Percentiles rank a stretch among this genome's conserved stretches.
Conservation (phyloP, 2,329 filamentous ascomycete genomes). For the Botrytis porri region DNA sequence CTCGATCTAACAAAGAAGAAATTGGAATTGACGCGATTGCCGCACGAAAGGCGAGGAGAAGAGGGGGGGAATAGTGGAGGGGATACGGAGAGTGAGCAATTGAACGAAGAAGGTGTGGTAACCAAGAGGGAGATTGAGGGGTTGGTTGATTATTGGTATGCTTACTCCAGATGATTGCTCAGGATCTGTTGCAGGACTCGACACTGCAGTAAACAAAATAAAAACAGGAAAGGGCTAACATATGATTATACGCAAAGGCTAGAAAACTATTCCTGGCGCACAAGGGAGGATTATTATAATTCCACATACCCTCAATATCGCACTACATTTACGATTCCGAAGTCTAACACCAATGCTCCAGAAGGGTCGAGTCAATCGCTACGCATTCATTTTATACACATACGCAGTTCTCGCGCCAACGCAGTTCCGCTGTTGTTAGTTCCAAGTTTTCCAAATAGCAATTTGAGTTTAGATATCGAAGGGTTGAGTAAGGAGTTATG, state of each 20-base stretch:
- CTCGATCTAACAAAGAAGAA: slow-evolving; percentile 66
- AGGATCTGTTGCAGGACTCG: neutral
- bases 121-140: slow-evolving; percentile 62
- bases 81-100: neutral
- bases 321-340: slow-evolving; percentile 39
- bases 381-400: slow-evolving; percentile 64
- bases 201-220: neutral
- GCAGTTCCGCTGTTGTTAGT: slow-evolving; percentile 63
- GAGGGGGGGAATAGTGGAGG: neutral
- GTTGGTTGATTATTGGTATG: slow-evolving; percentile 62
- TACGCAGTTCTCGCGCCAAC: slow-evolving; percentile 49
- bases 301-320: slow-evolving; percentile 60
- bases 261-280: slow-evolving; percentile 63
- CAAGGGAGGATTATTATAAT: slow-evolving; percentile 58
- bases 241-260: slow-evolving; percentile 46
- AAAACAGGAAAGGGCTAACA: neutral
- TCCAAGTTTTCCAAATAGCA: slow-evolving; percentile 64
- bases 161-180: slow-evolving; percentile 17
- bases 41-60: slow-evolving; percentile 47
- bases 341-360: neutral
- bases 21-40: slow-evolving; percentile 62
- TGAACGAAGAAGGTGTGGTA: slow-evolving; percentile 48
- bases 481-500: slow-evolving; percentile 5
- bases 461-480: slow-evolving; percentile 49
- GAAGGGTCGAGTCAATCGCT: slow-evolving; percentile 38